A percentile compares a stretch with the other conserved stretches of the same genome.
Conservation (phyloP, 2,329 filamentous ascomycete species). For the Volutella citrinella region DNA sequence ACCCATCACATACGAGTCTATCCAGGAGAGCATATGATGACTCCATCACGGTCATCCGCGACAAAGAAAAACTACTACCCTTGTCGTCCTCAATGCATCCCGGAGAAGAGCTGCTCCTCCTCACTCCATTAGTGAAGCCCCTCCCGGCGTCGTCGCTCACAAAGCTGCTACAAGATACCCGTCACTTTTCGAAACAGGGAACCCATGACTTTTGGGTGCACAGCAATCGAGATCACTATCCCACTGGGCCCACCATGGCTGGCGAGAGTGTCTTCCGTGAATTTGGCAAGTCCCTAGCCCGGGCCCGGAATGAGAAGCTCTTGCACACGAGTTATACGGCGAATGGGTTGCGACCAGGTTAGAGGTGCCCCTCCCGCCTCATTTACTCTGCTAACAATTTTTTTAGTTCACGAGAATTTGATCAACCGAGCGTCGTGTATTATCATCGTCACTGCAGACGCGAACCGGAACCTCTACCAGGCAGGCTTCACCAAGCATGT, state of each 20-base stretch:
- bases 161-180: slow-evolving; percentile 61
- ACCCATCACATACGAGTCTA: slow-evolving; percentile 75
- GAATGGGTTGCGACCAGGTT: slow-evolving; percentile 78
- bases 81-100: slow-evolving; percentile 77
- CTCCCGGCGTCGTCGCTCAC: slow-evolving; percentile 86
- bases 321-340: slow-evolving; percentile 94
- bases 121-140: slow-evolving; percentile 88
- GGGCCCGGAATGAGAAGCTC: slow-evolving; percentile 80
- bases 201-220: slow-evolving; percentile 56
- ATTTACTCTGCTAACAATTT: slow-evolving; percentile 4
- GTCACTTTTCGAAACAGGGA: slow-evolving; percentile 35
- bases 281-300: slow-evolving; percentile 80
- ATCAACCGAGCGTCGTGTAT: slow-evolving; percentile 86
- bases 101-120: slow-evolving; percentile 82
- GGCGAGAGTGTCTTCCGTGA: slow-evolving; percentile 92
- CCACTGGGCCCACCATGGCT: slow-evolving; percentile 82
- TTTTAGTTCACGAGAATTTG: slow-evolving; percentile 77
- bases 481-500: slow-evolving; percentile 95
- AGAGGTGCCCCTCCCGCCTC: slow-evolving; percentile 8
- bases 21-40: slow-evolving; percentile 86
- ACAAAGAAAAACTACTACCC: slow-evolving; percentile 82
- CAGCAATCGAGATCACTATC: slow-evolving; percentile 52
- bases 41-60: slow-evolving; percentile 88
- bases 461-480: slow-evolving; percentile 91
- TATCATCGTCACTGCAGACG: slow-evolving; percentile 88